Percentiles rank a stretch among this genome's conserved stretches.
These are phyloP conservation scores for Dactylellina parvicollis DNA, from an alignment of 2,329 filamentous ascomycete species.

Conservation along the genomic window DNA sequence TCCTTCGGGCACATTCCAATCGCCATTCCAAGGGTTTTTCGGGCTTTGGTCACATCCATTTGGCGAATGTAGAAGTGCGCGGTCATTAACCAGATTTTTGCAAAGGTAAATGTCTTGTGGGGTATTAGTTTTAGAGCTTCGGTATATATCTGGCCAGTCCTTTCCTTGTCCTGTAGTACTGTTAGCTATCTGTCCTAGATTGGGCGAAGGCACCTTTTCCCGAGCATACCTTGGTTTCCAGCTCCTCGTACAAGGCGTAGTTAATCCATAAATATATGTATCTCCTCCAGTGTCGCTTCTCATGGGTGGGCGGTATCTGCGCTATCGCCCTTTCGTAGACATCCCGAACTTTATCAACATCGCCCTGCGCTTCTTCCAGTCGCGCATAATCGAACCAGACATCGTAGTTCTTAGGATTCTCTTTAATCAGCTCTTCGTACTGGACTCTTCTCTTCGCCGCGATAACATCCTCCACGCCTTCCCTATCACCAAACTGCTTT, in stretches of 20 bases:
- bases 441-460: constrained; percentile 90
- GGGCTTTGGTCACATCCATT: constrained; percentile 77
- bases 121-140: constrained; percentile 88
- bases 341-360: constrained; percentile 84
- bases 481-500: constrained; percentile 93
- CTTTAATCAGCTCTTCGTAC: constrained; percentile 92
- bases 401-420: constrained; percentile 96
- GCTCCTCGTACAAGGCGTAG: constrained; percentile 95
- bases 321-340: constrained; percentile 96
- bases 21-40: constrained; percentile 87
- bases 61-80: constrained; percentile 94
- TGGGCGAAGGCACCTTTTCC: background rate
- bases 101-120: constrained; percentile 96
- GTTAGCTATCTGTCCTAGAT: constrained; percentile 36
- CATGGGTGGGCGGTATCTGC: constrained; percentile 91
- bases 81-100: constrained; percentile 93
- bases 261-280: constrained; percentile 99
- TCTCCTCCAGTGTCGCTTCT: constrained; percentile 95
- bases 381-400: constrained; percentile 95
- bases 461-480: constrained; percentile 94
- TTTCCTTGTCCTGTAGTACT: constrained; percentile 69
- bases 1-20: constrained; percentile 97
- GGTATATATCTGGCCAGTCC: constrained; percentile 88
- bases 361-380: constrained; percentile 85
- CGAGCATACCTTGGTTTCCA: constrained; percentile 71